Conservation (phyloP, 2,329 filamentous ascomycete species). For the Didymella pinodella region DNA sequence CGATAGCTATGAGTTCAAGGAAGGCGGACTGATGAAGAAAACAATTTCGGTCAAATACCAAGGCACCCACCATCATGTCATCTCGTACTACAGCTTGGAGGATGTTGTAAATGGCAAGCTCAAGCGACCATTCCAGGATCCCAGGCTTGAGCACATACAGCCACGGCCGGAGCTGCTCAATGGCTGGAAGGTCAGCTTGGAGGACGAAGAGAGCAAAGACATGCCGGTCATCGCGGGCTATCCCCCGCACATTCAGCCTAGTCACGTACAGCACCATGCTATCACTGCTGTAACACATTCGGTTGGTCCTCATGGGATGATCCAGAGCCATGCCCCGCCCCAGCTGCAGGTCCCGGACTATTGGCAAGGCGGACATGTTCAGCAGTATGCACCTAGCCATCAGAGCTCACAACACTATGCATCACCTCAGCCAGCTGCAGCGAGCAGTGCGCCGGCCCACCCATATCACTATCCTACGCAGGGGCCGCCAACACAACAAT, state of each 20-base stretch:
- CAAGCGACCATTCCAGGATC: constrained; percentile 47
- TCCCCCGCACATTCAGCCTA: constrained; percentile 39
- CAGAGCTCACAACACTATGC: constrained; percentile 39
- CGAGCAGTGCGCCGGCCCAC: constrained; percentile 30
- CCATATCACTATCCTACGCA: constrained; percentile 36
- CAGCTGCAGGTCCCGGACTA: constrained; percentile 45
- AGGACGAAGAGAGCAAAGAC: constrained; percentile 50
- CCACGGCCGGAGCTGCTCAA: constrained; percentile 45
- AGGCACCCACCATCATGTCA: constrained; percentile 81
- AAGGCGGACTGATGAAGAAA: constrained; percentile 86
- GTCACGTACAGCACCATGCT: constrained; percentile 40
- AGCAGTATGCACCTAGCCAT: constrained; percentile 37
- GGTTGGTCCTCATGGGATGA: constrained; percentile 33
- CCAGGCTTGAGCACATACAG: constrained; percentile 45
- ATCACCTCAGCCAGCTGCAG: constrained; percentile 28
- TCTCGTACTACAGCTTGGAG: constrained; percentile 85
- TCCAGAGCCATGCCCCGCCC: constrained; percentile 38
- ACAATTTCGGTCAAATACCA: constrained; percentile 82
- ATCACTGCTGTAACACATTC: constrained; percentile 32
- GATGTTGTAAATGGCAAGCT: constrained; percentile 66
- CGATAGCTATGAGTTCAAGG: constrained; percentile 90
- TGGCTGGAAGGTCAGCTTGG: constrained; percentile 50
- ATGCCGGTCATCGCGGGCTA: constrained; percentile 42
- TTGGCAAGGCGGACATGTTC: constrained; percentile 39
- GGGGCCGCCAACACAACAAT: constrained; percentile 28